A percentile compares a stretch with the other conserved stretches of the same genome.
These are phyloP conservation scores for Gastrodia elata DNA, from an alignment of 106 monocot genomes.

Conservation along the genomic window DNA sequence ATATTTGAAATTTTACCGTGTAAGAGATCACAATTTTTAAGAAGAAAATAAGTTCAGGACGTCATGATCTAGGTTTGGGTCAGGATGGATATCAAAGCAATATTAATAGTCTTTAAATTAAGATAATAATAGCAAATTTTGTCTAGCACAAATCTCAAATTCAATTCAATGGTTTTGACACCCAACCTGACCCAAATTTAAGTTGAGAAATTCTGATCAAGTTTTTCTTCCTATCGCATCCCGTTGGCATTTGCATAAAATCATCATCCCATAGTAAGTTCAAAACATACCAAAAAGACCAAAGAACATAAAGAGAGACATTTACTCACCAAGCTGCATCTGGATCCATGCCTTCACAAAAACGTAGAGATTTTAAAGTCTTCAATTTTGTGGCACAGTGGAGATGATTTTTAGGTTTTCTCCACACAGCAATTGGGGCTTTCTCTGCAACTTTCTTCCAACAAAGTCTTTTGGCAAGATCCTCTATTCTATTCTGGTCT, in stretches of 20 bases:
- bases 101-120: too few species aligned
- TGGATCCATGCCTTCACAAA: constrained; percentile 39
- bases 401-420: constrained; percentile 55
- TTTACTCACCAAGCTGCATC: constrained; percentile 57
- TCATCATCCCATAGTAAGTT: background rate
- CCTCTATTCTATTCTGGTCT: constrained; percentile 51
- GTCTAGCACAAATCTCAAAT: too few species aligned
- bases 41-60: too few species aligned
- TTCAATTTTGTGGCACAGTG: constrained; percentile 44
- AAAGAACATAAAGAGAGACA: background rate
- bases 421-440: constrained; percentile 54
- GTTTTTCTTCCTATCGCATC: background rate
- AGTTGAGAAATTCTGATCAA: too few species aligned
- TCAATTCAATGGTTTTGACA: too few species aligned
- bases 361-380: constrained; percentile 24
- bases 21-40: too few species aligned
- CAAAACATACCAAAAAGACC: background rate
- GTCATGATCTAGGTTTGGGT: too few species aligned
- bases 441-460: constrained; percentile 60
- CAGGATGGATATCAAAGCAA: too few species aligned
- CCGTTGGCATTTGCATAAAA: background rate
- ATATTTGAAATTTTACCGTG: background rate
- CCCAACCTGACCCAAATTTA: too few species aligned
- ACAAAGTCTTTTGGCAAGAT: constrained; percentile 43
- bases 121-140: too few species aligned